phyloP scores from a whole-genome alignment of 352 stramenopile species.

The Phytophthora kernoviae region DNA sequence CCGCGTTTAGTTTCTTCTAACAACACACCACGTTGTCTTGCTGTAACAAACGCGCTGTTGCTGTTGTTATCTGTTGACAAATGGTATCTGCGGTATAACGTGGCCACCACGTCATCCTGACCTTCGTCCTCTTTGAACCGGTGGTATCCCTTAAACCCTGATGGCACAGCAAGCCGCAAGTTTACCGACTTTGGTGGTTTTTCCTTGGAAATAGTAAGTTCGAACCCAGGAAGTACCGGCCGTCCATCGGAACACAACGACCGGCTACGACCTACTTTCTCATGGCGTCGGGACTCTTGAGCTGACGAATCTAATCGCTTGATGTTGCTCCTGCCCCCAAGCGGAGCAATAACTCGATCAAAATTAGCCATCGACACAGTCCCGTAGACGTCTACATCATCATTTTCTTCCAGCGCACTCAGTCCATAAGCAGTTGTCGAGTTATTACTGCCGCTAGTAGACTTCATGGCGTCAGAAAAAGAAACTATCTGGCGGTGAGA shows the following conservation, averaged over 20 bases:
- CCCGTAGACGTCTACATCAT: constrained; percentile 85
- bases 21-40: constrained; percentile 49
- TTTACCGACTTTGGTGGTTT: constrained; percentile 51
- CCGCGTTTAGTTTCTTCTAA: constrained; percentile 14
- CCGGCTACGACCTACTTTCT: constrained; percentile 19
- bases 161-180: constrained; percentile 54
- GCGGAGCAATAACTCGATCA: constrained; percentile 60
- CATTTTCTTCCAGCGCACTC: constrained; percentile 82
- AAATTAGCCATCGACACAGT: constrained; percentile 68
- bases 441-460: constrained; percentile 36
- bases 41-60: constrained; percentile 48
- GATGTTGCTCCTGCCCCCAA: constrained; percentile 20
- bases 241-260: constrained; percentile 65
- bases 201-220: constrained; percentile 41
- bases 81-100: constrained; percentile 61
- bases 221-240: constrained; percentile 60
- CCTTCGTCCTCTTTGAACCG: constrained; percentile 45
- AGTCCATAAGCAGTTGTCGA: constrained; percentile 63
- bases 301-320: constrained; percentile 43
- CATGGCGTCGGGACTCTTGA: constrained; percentile 34
- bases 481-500: constrained; percentile 60
- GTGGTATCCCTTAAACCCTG: constrained; percentile 53
- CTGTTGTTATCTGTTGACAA: constrained; percentile 51
- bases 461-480: constrained; percentile 75
- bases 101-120: constrained; percentile 18